Evolutionary conservation across 805 yeast genomes (phyloP), one percentile per base, ranked within the genome.

Genomic region (Candida krabiensis): DNA sequence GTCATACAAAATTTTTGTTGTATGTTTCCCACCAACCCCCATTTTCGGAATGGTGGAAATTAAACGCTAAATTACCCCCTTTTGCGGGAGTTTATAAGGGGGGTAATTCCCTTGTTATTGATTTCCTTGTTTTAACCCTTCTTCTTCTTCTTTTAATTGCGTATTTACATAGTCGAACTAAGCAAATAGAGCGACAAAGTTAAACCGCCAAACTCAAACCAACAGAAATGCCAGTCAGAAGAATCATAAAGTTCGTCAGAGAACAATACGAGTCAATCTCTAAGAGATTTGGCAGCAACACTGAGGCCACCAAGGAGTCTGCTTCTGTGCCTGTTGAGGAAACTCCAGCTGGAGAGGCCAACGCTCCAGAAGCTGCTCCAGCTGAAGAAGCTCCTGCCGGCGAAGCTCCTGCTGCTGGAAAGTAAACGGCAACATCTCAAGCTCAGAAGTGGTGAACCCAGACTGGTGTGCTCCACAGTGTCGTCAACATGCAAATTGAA

Each of bases 191-290:
- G 11, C n/a, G n/a, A n/a, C n/a, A n/a, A n/a, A n/a, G 35, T 17
- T 15, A 33, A 11, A 13, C 19, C 12, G 19, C 33, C 11, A 19
- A 15, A 28, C 13, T 16, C 16, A 30, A 35, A 14, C 33, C 28
- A 8, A 27, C 27, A 24, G 43, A 36, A 52, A 61, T 61, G 66
- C 64, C 66, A 41, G 49, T 61, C 47, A 61, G 63, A 60, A 53
- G 56, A 50, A 60, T 61, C 38, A 30, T 55, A 31, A 60, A 45
- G 37, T 47, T 57, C 37, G 49, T 56, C 23, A 61, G 61, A 52
- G 47, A 49, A 29, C 66, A 60, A 44, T 55, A 50, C 49, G 61
- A 55, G 25, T 44, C 56, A 7, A 22, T 60, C 38, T 51, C 53
- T 41, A 61, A 54, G 40, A 56, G 63, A 52, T 52, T 60, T 40